Conservation (phyloP, 2,329 filamentous ascomycete species). For the Stromatinia cepivora region DNA sequence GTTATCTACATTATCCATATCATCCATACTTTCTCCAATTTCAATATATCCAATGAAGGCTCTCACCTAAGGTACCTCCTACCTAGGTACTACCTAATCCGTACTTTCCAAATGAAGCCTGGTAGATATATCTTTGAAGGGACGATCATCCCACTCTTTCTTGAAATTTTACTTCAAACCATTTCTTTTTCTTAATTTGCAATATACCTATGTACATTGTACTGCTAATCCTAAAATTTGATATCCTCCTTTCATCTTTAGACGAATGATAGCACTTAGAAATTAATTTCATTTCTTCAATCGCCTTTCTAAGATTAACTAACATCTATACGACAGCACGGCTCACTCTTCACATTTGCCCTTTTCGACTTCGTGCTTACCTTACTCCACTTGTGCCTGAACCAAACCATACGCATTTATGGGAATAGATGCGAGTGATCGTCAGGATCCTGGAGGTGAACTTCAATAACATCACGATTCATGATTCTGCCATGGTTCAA, state of each 20-base stretch:
- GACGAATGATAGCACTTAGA: neutral
- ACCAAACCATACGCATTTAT: neutral
- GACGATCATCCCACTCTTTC: neutral
- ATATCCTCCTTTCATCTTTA: neutral
- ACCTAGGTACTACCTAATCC: neutral
- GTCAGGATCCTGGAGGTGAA: neutral
- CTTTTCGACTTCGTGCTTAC: neutral
- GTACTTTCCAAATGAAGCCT: neutral
- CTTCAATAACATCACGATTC: neutral
- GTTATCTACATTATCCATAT: neutral
- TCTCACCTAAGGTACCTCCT: neutral
- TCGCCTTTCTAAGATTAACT: neutral
- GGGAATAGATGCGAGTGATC: slow-evolving; percentile 1
- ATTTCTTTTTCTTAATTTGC: too few species aligned
- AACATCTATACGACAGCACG: neutral
- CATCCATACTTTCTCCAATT: neutral
- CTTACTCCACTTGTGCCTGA: neutral
- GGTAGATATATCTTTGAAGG: too few species aligned
- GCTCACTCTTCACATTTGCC: neutral
- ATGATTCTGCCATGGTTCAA: neutral
- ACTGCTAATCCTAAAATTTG: neutral
- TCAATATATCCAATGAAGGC: neutral
- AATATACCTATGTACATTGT: neutral
- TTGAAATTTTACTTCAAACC: too few species aligned
- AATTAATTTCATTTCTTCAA: neutral